Evolutionary conservation across 129 eudicot genomes (phyloP).

Genomic region (Chrysanthemum makinoi): DNA sequence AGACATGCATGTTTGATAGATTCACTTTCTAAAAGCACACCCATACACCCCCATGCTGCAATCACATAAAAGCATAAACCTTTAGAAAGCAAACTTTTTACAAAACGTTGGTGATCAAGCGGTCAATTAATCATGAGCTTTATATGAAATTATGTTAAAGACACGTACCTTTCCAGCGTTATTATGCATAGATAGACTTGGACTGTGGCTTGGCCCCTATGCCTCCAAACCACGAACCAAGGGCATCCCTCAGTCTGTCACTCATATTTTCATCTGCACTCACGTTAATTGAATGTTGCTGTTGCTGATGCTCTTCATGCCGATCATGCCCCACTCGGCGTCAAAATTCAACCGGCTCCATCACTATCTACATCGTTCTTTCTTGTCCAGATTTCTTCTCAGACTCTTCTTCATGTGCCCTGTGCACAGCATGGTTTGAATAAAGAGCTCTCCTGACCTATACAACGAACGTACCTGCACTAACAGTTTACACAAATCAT

Average conservation of each 20-base stretch:
- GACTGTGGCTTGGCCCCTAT: slow-evolving; percentile 39
- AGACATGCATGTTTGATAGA: no score
- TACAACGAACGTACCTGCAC: no score
- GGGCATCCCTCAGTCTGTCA: slow-evolving; percentile 45
- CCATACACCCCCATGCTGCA: no score
- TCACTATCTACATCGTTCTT: slow-evolving; percentile 47
- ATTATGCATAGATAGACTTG: no score
- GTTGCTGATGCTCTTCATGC: slow-evolving; percentile 15
- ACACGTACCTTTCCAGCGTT: no score
- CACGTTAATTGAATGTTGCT: slow-evolving; percentile 28
- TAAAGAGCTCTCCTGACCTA: not conserved
- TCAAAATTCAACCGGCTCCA: slow-evolving; percentile 60
- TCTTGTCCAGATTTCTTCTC: slow-evolving; percentile 15
- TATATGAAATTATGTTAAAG: no score
- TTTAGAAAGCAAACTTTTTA: no score
- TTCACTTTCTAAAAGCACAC: no score
- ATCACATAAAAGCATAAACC: no score
- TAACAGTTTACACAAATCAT: not conserved
- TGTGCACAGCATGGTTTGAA: slow-evolving; percentile 29
- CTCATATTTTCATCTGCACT: slow-evolving; percentile 38
- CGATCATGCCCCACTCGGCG: slow-evolving; percentile 40
- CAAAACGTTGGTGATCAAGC: no score
- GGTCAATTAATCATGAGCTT: no score
- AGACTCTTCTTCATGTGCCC: slow-evolving; percentile 23
- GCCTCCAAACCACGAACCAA: slow-evolving; percentile 53